Base-by-base conservation (phyloP, 768 basidiomycete species). In the Cyathus striatus region DNA sequence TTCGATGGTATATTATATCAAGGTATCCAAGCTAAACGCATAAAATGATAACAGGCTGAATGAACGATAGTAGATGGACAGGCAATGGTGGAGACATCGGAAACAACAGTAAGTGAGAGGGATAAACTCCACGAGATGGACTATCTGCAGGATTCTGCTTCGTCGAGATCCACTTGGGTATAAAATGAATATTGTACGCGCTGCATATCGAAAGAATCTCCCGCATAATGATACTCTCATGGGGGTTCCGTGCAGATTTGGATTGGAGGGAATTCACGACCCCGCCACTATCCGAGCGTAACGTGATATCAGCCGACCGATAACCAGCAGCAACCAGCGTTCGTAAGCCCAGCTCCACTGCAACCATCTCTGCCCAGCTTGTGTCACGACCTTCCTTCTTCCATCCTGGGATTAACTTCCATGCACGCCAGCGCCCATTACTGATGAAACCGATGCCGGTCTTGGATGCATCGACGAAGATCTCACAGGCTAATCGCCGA, bases 321-420 rank as follows among this genome's bases (percentile, higher is more conserved):
- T 55, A 49, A 1, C 58, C 56, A 0, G 54, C 38, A 0, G 61
- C 47, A 3, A 69, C 49, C 5, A 67, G 30, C 1, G 63, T 55
- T 1, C 56, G 57, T 0, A 74, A 23, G 0, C 66, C 71, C 1
- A 75, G 53, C 41, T 74, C 71, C 1, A 72, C 56, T 0, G 68
- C 72, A 0, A 68, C 61, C 55, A 72, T 64, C 50, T 74, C 73
- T 0, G 64, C 68, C 72, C 73, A 75, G 4, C 63, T 62, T 16
- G 70, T 74, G 42, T 64, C 52, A 5, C 64, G 32, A 5, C 58
- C 56, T 0, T 55, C 41, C 3, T 38, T 25, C 13, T 52, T 47
- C 63, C 65, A 67, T 5, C 63, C 62, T 0, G 46, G 33, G 14
- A 42, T 53, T 9, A 73, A 51, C 21, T 56, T 49, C 73, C 69